Conservation (phyloP, 192 early-diverging fungal genomes). For the Coemansia interrupta region DNA sequence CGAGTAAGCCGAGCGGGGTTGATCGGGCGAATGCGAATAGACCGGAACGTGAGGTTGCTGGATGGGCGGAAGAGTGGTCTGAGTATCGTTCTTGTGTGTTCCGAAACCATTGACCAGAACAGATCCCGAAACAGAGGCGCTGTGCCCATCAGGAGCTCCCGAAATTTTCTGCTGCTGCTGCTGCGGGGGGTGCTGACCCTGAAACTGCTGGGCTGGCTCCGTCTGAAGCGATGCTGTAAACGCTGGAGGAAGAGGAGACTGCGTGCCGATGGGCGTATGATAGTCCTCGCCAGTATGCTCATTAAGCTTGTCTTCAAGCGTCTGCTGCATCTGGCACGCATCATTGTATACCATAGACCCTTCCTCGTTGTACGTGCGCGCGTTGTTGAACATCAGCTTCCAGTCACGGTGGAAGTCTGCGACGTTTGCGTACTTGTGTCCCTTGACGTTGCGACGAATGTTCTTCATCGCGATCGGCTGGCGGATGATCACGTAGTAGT, state of each 20-base stretch:
- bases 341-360: constrained; percentile 90
- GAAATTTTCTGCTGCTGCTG: neutral
- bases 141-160: neutral
- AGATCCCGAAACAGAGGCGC: too few relatives aligned
- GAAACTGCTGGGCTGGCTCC: too few relatives aligned
- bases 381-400: constrained; percentile 86
- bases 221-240: constrained; percentile 14
- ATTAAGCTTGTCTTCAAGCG: constrained; percentile 34
- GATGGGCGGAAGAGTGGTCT: too few relatives aligned
- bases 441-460: constrained; percentile 74
- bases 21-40: too few relatives aligned
- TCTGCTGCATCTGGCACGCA: constrained; percentile 61
- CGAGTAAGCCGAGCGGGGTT: too few relatives aligned
- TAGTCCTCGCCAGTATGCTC: constrained; percentile 27
- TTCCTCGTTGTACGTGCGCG: constrained; percentile 86
- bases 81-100: neutral
- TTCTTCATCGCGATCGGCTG: constrained; percentile 86
- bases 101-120: neutral
- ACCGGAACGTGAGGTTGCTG: too few relatives aligned
- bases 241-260: constrained; percentile 17
- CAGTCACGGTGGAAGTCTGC: constrained; percentile 76
- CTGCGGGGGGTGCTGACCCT: neutral
- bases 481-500: constrained; percentile 88
- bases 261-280: constrained; percentile 17
- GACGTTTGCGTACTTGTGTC: constrained; percentile 61